Conservation (phyloP, 305 asterid genomes). For the Solanum hybrid region DNA sequence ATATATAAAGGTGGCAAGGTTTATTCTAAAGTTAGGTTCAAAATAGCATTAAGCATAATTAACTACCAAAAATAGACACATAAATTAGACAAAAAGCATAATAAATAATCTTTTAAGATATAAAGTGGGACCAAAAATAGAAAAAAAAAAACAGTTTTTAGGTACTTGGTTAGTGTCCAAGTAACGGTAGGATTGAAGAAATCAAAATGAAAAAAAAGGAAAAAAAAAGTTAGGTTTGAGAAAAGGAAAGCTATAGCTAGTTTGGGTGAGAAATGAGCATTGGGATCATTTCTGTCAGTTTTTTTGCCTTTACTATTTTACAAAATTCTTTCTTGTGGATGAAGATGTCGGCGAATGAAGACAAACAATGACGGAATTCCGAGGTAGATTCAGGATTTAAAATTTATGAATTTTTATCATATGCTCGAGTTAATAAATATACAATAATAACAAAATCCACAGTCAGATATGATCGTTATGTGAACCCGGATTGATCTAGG, state of each 20-base stretch:
- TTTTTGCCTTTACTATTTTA: not conserved
- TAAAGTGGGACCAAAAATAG: conserved; percentile 21
- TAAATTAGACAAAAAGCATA: conserved; percentile 12
- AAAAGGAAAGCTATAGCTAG: conserved; percentile 25
- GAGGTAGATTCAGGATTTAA: not conserved
- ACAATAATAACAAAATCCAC: not conserved
- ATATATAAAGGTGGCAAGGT: not conserved
- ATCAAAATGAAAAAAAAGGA: not conserved
- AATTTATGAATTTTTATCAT: not conserved
- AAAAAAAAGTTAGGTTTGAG: conserved; percentile 27
- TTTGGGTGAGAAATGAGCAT: conserved; percentile 1
- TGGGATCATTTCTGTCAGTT: conserved; percentile 21
- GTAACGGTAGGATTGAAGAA: conserved; percentile 40
- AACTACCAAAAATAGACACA: conserved; percentile 8
- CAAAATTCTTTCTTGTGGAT: conserved; percentile 14
- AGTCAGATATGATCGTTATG: not conserved
- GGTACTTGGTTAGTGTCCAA: conserved; percentile 38
- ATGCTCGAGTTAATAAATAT: not conserved
- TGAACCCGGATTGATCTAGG: not conserved
- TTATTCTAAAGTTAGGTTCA: conserved; percentile 1
- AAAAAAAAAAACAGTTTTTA: conserved; percentile 2
- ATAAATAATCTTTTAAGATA: conserved; percentile 9
- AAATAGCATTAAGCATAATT: not conserved
- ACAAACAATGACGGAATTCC: not conserved
- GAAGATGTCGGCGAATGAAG: conserved; percentile 25